Evolutionary conservation across 2,329 filamentous ascomycete genomes (phyloP).

Genomic region (Colletotrichum godetiae): DNA sequence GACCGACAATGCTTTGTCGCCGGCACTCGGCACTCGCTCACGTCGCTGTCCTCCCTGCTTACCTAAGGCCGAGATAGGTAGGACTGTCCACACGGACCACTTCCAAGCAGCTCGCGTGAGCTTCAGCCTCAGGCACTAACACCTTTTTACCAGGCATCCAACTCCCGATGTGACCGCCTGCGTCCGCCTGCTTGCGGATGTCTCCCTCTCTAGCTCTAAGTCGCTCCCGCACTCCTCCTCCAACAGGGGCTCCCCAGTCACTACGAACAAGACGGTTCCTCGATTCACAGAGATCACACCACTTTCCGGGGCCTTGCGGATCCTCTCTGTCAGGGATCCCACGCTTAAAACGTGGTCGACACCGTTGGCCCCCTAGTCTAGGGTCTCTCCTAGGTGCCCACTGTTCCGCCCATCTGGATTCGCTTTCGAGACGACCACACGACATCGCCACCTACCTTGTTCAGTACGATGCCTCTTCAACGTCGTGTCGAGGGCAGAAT

Average conservation of each 20-base stretch:
- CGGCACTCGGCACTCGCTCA: background rate
- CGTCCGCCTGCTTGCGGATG: background rate
- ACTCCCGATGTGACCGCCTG: background rate
- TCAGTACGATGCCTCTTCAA: background rate
- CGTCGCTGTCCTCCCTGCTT: background rate
- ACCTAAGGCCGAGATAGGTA: background rate
- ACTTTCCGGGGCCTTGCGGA: conserved; percentile 30
- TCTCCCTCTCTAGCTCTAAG: background rate
- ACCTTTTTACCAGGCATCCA: background rate
- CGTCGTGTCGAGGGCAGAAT: background rate
- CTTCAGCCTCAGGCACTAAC: background rate
- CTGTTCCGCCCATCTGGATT: background rate
- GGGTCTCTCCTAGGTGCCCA: background rate
- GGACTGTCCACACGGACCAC: too few species aligned
- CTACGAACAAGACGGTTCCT: conserved; percentile 1
- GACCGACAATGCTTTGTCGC: background rate
- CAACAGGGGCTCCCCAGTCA: conserved; percentile 1
- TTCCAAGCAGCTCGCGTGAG: background rate
- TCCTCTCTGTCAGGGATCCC: conserved; percentile 7
- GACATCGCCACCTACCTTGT: background rate
- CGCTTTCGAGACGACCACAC: background rate
- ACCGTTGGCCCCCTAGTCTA: background rate
- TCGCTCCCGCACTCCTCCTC: background rate
- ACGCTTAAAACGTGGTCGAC: conserved; percentile 10
- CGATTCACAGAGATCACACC: conserved; percentile 31